Conservation (phyloP, 1,284 basidiomycete species). For the Sparassis latifolia region DNA sequence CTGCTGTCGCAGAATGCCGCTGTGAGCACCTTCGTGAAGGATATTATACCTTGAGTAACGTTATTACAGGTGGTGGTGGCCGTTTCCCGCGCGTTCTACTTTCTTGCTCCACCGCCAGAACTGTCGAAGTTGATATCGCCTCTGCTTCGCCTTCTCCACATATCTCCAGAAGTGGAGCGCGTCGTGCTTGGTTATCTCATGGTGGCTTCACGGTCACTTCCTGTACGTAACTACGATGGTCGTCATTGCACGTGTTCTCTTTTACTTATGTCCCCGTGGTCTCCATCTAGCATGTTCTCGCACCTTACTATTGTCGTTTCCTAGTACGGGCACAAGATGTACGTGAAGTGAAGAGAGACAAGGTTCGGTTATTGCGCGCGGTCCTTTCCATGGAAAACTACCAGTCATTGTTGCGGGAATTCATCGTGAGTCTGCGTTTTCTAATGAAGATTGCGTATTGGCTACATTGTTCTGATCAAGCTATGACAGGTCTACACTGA, state of each 20-base stretch:
- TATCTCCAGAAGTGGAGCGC: slow-evolving; percentile 63
- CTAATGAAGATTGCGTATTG: background rate
- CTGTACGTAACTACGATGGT: slow-evolving; percentile 39
- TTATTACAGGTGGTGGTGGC: slow-evolving; percentile 64
- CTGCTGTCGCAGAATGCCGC: slow-evolving; percentile 84
- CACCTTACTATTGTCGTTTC: slow-evolving; percentile 57
- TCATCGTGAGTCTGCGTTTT: slow-evolving; percentile 51
- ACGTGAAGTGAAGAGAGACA: slow-evolving; percentile 59
- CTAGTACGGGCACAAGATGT: slow-evolving; percentile 66
- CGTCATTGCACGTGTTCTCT: background rate
- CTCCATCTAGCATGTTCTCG: slow-evolving; percentile 35
- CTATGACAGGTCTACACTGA: slow-evolving; percentile 66
- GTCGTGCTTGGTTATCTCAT: slow-evolving; percentile 69
- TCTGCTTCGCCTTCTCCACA: slow-evolving; percentile 60
- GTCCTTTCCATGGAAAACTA: slow-evolving; percentile 66
- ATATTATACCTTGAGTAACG: background rate
- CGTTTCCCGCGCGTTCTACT: slow-evolving; percentile 67
- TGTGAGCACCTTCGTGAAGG: slow-evolving; percentile 34
- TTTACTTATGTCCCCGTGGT: background rate
- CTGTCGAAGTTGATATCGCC: slow-evolving; percentile 55
- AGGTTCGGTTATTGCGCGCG: slow-evolving; percentile 65
- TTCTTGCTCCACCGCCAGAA: slow-evolving; percentile 57
- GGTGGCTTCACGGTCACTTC: slow-evolving; percentile 51
- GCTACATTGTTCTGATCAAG: background rate
- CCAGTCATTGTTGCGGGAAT: slow-evolving; percentile 67